Evolutionary conservation across 1,284 basidiomycete species (phyloP), one percentile per base, ranked within the genome.

Genomic region (Marasmius sp.): DNA sequence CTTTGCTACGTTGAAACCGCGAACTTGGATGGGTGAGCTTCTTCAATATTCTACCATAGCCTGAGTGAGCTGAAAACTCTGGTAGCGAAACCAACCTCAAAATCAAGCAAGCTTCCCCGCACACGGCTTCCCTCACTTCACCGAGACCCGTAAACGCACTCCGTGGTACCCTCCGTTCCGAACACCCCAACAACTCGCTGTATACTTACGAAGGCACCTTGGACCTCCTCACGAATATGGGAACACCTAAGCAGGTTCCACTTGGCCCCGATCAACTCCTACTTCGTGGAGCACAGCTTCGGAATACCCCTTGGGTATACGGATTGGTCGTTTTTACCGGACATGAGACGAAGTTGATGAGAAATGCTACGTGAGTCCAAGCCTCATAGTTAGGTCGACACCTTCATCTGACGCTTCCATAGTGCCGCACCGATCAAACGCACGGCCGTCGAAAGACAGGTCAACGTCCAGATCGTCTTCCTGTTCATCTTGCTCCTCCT

Each of bases 341-440:
- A 0, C 97, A 99, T 71, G 96, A 99, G 78, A 99, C 97, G 36
- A 99, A 99, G 77, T 78, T 99, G 50, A 97, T 99, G 95, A 86
- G 94, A 61, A 99, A 92, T 67, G 90, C 91, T 48, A 98, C 97
- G 92, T 94, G 71, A 78, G 92, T 82, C 22, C 47, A 20, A 22
- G 59, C 22, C 22, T n/a, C 27, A 51, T 10, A 6, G n/a, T 36
- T 27, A 51, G 22, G 7, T 9, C n/a, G 20, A 33, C 11, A 16
- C 27, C n/a, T 3, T 33, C 63, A 43, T 61, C 51, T 51, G 47
- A 57, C 27, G 51, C 20, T 18, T 33, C 52, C 48, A 4, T 64
- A 94, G 93, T 38, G 93, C 95, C 45, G 91, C 97, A 5, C 97
- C 97, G 1, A 93, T 98, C 78, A 99, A 99, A 79, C 83, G 95